Percentiles rank a stretch among this genome's conserved stretches.
These are phyloP conservation scores for Oehlia diaphana DNA, from an alignment of 192 early-diverging fungal species.

Conservation along the genomic window DNA sequence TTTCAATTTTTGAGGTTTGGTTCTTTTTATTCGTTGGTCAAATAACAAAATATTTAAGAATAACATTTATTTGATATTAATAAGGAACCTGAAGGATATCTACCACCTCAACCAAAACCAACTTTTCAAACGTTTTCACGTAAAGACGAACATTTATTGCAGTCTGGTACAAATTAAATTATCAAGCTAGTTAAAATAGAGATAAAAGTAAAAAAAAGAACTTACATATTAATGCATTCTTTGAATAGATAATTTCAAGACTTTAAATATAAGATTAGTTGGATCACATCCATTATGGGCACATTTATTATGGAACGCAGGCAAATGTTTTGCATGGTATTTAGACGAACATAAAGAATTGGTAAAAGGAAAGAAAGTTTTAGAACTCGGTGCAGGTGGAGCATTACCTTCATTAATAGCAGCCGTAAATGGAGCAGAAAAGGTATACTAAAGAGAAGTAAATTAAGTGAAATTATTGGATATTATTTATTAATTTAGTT, in stretches of 20 bases:
- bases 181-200: background rate
- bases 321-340: conserved; percentile 75
- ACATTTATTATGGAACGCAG: conserved; percentile 91
- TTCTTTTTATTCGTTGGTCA: background rate
- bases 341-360: conserved; percentile 70
- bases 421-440: conserved; percentile 69
- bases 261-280: conserved; percentile 48
- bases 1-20: conserved; percentile 5
- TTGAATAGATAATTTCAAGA: background rate
- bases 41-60: background rate
- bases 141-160: background rate
- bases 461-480: background rate
- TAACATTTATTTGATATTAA: background rate
- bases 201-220: no score
- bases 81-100: conserved; percentile 5
- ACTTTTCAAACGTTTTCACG: background rate
- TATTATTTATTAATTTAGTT: background rate
- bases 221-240: background rate
- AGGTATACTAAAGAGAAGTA: conserved; percentile 34
- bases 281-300: conserved; percentile 83
- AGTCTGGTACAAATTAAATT: background rate
- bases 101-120: background rate
- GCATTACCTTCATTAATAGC: conserved; percentile 76
- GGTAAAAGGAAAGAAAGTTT: conserved; percentile 58
- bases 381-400: conserved; percentile 87